Base-by-base conservation (phyloP, 225 moss, liverwort and hornwort species). In the Bryum argenteum region DNA sequence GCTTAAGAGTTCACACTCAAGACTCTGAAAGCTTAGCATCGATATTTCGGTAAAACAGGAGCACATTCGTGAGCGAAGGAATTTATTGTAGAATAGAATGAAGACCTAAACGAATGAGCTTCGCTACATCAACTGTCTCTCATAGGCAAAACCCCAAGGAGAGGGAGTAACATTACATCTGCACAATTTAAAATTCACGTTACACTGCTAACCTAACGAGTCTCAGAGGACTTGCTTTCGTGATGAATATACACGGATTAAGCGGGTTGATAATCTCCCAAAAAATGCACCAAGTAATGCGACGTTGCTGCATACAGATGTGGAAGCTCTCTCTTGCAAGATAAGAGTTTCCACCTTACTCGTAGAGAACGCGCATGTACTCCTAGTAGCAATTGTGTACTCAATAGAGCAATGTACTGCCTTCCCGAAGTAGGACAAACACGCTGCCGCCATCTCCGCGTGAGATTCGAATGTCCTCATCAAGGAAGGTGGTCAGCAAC, bases 401-500 rank as follows among this genome's bases (percentile, higher is more conserved):
- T 73, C 69, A 87, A 59, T 83, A 87, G 52, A 93, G 74, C 24
- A 94, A 75, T 6, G 81, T 63, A 61, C 97, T 97, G 8, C 91
- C 90, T 72, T 88, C 90, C 75, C 85, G 87, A 12, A 97, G 45
- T 1, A 97, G 83, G 57, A 97, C 94, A 57, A 97, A 97, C 47
- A 97, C 53, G 22, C 97, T 91, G 61, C 97, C 97, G 43, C 94
- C 89, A 71, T 94, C 97, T 1, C 97, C 97, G 47, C 92, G 87
- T 20, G 97, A 88, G 61, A 97, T 94, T 64, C 97, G 90, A 33
- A 97, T 57, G 81, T 97, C 97, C 40, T 89, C 86, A 54, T 97
- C 97, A 48, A 97, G 92, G 64, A 83, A 97, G 13, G 94, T 97
- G 14, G 94, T 97, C 84, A 97, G 76, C 60, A 97, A 87, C 97